Evolutionary conservation across 176 grass and related monocot genomes (phyloP), one percentile per base, ranked within the genome.

Genomic region (Elaeis guineensis): DNA sequence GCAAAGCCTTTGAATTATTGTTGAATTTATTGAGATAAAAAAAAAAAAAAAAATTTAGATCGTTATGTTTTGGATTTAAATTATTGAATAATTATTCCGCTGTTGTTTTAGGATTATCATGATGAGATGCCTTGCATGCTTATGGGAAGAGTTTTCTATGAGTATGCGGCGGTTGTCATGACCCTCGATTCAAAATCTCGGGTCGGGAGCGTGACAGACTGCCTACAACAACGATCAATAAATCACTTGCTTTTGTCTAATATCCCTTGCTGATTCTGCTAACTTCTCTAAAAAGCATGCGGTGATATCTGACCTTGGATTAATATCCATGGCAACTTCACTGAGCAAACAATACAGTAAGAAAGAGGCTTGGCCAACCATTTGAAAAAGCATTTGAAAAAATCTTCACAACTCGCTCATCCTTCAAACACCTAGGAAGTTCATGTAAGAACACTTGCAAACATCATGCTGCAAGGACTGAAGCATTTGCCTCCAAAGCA

Each of bases 361-460:
- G 76, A 95, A 95, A 16, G 90, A 81, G 52, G 86, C 66, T 19
- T 78, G 62, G 0, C 90, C 79, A 29, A 79, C 77, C 90, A 90
- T 74, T 69, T 87, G n/a, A n/a, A n/a, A n/a, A n/a, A 56, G 74
- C 77, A 77, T 66, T 68, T n/a, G 79, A 78, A 35, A 95, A 95
- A 49, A 90, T 76, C 57, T 75, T 81, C 59, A 90, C 65, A 51
- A 90, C 82, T 72, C 74, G 64, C 52, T 95, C 86, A 20, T 90
- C 90, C 49, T 54, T 62, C 66, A 95, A 74, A 72, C 82, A 90
- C 30, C 69, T 55, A 3, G 79, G 86, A 48, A 95, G 77, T 58
- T 95, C 90, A 49, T 77, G 73, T 77, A 95, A 81, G 64, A 95
- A 64, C 59, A 84, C 56, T 74, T 95, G 90, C 72, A 95, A 74